Evolutionary conservation across 2,329 filamentous ascomycete genomes (phyloP).

Genomic region (Talaromyces sp.): DNA sequence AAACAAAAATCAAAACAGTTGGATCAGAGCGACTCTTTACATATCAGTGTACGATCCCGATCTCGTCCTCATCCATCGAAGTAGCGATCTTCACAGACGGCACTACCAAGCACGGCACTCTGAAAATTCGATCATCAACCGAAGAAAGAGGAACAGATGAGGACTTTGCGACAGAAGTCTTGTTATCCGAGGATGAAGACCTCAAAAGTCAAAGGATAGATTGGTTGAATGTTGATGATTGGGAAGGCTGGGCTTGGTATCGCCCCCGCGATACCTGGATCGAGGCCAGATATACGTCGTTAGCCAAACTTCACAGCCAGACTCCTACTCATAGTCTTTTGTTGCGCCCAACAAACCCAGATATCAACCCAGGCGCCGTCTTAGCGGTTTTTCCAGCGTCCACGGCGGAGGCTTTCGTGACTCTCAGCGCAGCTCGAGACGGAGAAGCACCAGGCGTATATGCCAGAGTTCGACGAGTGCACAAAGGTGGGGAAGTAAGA

Average conservation of each 20-base stretch:
- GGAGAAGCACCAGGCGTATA: background rate
- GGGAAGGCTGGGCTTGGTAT: slow-evolving; percentile 5
- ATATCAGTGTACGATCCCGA: too few relatives aligned
- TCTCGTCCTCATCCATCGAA: too few relatives aligned
- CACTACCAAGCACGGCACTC: too few relatives aligned
- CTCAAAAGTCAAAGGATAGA: background rate
- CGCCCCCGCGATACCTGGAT: slow-evolving; percentile 1
- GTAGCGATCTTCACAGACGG: too few relatives aligned
- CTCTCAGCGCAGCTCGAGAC: background rate
- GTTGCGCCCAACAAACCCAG: background rate
- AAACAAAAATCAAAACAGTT: background rate
- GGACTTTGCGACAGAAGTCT: background rate
- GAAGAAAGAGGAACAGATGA: too few relatives aligned
- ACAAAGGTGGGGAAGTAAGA: background rate
- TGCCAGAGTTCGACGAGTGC: background rate
- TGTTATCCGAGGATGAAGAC: background rate
- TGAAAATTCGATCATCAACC: background rate
- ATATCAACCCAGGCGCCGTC: background rate
- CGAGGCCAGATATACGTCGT: background rate
- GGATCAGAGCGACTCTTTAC: background rate
- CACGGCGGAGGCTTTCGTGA: background rate
- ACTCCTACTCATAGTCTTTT: background rate
- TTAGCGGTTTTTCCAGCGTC: slow-evolving; percentile 1
- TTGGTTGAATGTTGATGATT: background rate
- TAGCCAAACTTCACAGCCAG: background rate